Evolutionary conservation across 2,329 filamentous ascomycete genomes (phyloP).

Genomic region (Botrytis tulipae): DNA sequence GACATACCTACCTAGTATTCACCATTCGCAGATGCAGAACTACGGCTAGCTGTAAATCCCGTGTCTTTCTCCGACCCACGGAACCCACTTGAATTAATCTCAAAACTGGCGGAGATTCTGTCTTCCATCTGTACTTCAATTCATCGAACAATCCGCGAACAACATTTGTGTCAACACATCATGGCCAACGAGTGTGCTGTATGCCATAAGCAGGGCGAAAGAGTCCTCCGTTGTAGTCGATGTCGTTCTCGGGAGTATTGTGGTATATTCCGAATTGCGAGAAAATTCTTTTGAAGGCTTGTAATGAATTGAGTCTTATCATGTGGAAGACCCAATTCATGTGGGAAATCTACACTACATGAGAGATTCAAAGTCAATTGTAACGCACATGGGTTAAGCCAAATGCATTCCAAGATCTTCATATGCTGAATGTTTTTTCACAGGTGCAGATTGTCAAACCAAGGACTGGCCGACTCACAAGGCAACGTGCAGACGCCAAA

Average conservation of each 20-base stretch:
- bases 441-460: background rate
- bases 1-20: too few relatives aligned
- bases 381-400: background rate
- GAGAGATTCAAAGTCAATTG: background rate
- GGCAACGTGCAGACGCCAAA: background rate
- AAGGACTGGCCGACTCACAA: background rate
- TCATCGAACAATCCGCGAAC: too few relatives aligned
- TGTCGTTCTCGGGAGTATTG: background rate
- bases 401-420: background rate
- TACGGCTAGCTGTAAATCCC: too few relatives aligned
- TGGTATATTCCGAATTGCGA: background rate
- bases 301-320: too few relatives aligned
- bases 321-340: background rate
- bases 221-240: background rate
- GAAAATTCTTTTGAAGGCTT: background rate
- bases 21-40: too few relatives aligned
- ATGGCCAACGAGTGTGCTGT: background rate
- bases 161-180: background rate
- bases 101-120: too few relatives aligned
- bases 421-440: background rate
- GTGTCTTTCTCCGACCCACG: accelerated
- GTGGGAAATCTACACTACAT: background rate
- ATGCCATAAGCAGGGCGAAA: background rate
- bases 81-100: too few relatives aligned
- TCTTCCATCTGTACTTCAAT: background rate